A percentile compares a stretch with the other conserved stretches of the same genome.
Conservation (phyloP, 75 land plant species). For the Adiantum capillusveneris region DNA sequence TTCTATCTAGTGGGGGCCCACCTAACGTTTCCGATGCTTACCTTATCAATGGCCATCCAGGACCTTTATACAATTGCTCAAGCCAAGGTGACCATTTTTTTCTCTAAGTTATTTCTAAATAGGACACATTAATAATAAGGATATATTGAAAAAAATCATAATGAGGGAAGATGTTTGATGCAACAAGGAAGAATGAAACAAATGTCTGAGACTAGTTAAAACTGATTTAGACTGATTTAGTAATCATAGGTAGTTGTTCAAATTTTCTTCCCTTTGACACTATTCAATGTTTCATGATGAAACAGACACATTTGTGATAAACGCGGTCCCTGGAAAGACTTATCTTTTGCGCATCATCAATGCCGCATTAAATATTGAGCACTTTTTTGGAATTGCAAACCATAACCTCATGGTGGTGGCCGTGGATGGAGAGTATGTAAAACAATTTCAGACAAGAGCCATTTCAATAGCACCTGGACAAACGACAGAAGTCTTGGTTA, state of each 20-base stretch:
- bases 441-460: constrained; percentile 6
- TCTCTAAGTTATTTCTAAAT: too few relatives aligned
- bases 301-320: constrained; percentile 7
- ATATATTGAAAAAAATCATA: too few relatives aligned
- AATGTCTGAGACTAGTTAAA: too few relatives aligned
- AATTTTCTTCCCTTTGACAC: too few relatives aligned
- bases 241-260: too few relatives aligned
- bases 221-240: too few relatives aligned
- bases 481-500: constrained; percentile 18
- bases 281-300: too few relatives aligned
- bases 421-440: constrained; percentile 16
- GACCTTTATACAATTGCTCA: constrained; percentile 35
- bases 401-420: constrained; percentile 24
- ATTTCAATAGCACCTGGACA: constrained; percentile 21
- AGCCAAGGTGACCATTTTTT: constrained; percentile 26
- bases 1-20: constrained; percentile 20
- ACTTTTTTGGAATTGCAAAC: constrained; percentile 19
- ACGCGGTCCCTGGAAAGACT: constrained; percentile 16
- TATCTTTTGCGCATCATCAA: constrained; percentile 23
- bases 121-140: too few relatives aligned
- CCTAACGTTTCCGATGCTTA: constrained; percentile 35
- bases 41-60: constrained; percentile 45
- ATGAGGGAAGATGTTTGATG: too few relatives aligned
- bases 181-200: too few relatives aligned
- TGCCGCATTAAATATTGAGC: constrained; percentile 19